Conservation (phyloP, 345 rosid genomes). For the Brassica rapa region DNA sequence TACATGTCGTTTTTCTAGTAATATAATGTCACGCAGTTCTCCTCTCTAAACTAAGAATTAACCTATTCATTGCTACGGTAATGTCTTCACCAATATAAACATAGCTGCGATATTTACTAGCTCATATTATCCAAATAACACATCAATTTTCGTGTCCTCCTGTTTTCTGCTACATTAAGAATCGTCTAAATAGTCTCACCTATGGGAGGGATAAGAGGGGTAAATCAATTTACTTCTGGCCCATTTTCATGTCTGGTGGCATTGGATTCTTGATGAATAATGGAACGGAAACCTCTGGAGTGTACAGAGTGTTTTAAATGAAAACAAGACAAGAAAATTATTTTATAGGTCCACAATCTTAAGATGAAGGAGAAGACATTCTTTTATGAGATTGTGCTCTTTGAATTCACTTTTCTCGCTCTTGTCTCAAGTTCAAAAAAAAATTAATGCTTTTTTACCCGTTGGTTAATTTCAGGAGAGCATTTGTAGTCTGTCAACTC, state of each 20-base stretch:
- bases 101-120: neutral
- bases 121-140: neutral
- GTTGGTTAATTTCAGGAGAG: neutral
- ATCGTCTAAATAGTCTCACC: neutral
- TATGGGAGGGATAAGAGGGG: neutral
- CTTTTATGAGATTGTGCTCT: slow-evolving; percentile 15
- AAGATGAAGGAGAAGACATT: neutral
- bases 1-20: no score
- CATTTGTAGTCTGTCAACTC: slow-evolving; percentile 3
- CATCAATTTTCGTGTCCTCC: neutral
- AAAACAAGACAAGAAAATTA: neutral
- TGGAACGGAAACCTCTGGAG: neutral
- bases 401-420: neutral
- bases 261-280: neutral
- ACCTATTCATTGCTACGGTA: no score
- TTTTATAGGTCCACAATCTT: neutral
- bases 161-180: neutral
- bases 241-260: neutral
- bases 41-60: no score
- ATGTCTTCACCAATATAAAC: no score
- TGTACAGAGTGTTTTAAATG: neutral
- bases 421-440: slow-evolving; percentile 1
- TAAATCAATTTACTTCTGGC: neutral
- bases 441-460: neutral
- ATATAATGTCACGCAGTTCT: no score